These are phyloP conservation scores for Thinopyrum elongatum DNA, from an alignment of 176 grass and related monocot genomes.

Conservation along the genomic window DNA sequence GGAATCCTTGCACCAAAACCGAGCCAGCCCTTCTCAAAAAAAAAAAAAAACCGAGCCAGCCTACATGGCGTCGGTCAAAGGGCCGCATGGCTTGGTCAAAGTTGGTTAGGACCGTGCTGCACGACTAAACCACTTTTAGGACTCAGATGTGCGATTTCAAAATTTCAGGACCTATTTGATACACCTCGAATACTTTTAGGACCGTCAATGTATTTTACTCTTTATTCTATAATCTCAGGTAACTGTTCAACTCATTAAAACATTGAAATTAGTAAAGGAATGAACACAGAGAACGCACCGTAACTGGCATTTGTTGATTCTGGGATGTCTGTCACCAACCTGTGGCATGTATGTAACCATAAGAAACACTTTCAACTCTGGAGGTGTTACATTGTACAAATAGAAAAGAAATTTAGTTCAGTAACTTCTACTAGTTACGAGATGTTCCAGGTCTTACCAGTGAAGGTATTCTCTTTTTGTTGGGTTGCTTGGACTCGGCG, in stretches of 20 bases:
- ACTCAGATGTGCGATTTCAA: too few relatives aligned
- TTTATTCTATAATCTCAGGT: constrained; percentile 31
- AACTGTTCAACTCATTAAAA: constrained; percentile 30
- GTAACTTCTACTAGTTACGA: constrained; percentile 6
- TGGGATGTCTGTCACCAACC: constrained; percentile 95
- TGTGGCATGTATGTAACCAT: constrained; percentile 44
- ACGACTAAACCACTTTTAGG: too few relatives aligned
- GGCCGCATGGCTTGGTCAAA: too few relatives aligned
- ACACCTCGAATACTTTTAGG: too few relatives aligned
- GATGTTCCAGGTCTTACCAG: constrained; percentile 55
- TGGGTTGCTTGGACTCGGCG: constrained; percentile 91
- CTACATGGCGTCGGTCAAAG: too few relatives aligned
- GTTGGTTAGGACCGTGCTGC: too few relatives aligned
- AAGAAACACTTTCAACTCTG: constrained; percentile 21
- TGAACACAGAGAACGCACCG: constrained; percentile 55
- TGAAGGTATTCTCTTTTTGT: constrained; percentile 92
- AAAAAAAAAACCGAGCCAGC: too few relatives aligned
- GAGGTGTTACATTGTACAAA: constrained; percentile 28
- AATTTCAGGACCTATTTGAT: too few relatives aligned
- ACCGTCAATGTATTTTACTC: too few relatives aligned
- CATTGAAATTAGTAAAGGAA: constrained; percentile 30
- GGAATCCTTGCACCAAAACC: too few relatives aligned
- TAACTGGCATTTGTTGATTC: constrained; percentile 66
- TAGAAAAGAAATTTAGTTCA: constrained; percentile 3
- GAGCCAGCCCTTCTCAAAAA: too few relatives aligned